Evolutionary conservation across 164 flowering plant species (phyloP), one percentile per base, ranked within the genome.

Genomic region (Macadamia integrifolia): DNA sequence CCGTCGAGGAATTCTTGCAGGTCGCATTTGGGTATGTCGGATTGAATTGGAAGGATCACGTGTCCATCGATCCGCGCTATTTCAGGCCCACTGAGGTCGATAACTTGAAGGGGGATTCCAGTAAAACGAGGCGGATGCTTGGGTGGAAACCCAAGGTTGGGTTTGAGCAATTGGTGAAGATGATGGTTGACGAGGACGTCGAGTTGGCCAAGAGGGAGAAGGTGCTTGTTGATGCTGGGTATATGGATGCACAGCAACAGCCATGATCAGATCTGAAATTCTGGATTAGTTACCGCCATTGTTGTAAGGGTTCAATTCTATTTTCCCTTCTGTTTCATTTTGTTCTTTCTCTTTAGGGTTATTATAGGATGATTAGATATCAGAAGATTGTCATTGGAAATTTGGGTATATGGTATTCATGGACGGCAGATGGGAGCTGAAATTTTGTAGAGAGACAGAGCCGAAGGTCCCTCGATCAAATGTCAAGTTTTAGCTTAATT

Each of bases 211-310:
- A 88, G 73, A 80, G 91, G 61, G 91, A 88, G 84, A 88, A 87
- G 73, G 93, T 88, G 42, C 87, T 88, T 67, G 93, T 88, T 57
- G 93, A 88, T 77, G 91, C 91, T 66, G 93, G 91, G 0, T 88
- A 78, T 64, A 71, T 88, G 83, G 93, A 88, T 77, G 85, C 93
- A 7, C 93, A 88, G 73, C 93, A 88, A 50, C 93, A 88, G 71
- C 93, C 91, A 17, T 88, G 79, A 82, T 64, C 50, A 8, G 6
- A 53, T 53, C 17, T 10, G 40, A 14, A 49, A 49, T 49, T 10
- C 11, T 49, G 11, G 10, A 14, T 49, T 49, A 3, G 53, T 4
- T 14, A 10, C 15, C 6, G 57, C 46, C 14, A 2, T 11, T 6
- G 12, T 9, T 71, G 14, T 29, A 30, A 60, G 43, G n/a, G 42